Evolutionary conservation across 768 basidiomycete species (phyloP), one percentile per base, ranked within the genome.

Genomic region (Lentinus tigrinus): DNA sequence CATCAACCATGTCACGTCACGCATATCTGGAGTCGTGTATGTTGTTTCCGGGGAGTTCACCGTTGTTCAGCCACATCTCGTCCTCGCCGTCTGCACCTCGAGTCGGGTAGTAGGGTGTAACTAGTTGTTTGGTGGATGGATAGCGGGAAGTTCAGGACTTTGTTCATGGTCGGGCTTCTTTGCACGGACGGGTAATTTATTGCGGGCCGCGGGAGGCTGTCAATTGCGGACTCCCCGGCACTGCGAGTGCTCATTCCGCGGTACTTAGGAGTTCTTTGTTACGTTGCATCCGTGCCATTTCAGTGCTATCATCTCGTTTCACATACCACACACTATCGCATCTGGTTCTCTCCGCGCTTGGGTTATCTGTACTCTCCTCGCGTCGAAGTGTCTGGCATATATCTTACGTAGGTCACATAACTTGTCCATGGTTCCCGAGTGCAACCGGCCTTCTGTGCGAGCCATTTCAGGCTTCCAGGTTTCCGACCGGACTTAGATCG

Each of bases 21-120:
- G 24, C 27, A 56, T 56, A 40, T 47, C 40, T 60, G 47, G 58
- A 59, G 47, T 56, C 52, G 55, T 61, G 52, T 61, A 61, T 55
- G 51, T 50, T 61, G 44, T 47, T 37, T 34, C 26, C 13, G 39
- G 40, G 52, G 60, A 55, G 27, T 49, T 16, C 47, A 36, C 27
- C 27, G 16, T 49, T 16, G 19, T 21, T 34, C n/a, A 31, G 11
- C 3, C 31, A 31, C n/a, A n/a, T n/a, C 11, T 31, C 31, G 31
- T 31, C 31, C 11, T 19, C 43, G 19, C 24, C 43, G 21, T 14
- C 43, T 23, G 8, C 21, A 10, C 13, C 21, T 46, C 21, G 43
- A 24, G 43, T 23, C 19, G 38, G 49, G 21, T 10, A 24, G 43
- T 23, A 23, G 43, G 43, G 43, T 26, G 43, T 24, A 43, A n/a